Evolutionary conservation across 2,329 filamentous ascomycete species (phyloP).

Genomic region (Epicoccum nigrum): DNA sequence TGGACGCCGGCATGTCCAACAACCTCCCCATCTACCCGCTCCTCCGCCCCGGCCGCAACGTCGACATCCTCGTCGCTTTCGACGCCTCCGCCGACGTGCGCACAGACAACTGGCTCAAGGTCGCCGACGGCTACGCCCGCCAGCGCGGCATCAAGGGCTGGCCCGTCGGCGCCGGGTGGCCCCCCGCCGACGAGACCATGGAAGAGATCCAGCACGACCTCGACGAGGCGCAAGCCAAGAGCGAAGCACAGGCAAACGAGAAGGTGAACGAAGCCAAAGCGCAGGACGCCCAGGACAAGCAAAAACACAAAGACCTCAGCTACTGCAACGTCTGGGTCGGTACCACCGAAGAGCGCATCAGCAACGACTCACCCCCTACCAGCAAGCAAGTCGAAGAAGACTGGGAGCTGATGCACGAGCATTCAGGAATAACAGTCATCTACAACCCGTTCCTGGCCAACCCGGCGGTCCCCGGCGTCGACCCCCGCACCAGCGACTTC

Average conservation of each 20-base stretch:
- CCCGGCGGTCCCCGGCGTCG: constrained; percentile 76
- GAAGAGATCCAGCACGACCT: constrained; percentile 69
- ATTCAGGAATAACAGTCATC: constrained; percentile 85
- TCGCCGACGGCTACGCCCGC: constrained; percentile 88
- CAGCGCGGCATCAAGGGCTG: constrained; percentile 92
- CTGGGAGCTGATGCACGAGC: constrained; percentile 70
- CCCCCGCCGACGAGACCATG: constrained; percentile 64
- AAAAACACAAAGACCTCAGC: constrained; percentile 63
- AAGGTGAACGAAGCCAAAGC: constrained; percentile 66
- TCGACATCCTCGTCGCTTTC: constrained; percentile 91
- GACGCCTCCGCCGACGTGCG: constrained; percentile 93
- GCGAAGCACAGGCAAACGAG: constrained; percentile 64
- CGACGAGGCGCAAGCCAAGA: constrained; percentile 68
- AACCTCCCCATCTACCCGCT: constrained; percentile 96
- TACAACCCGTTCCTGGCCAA: constrained; percentile 93
- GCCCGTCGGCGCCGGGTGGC: constrained; percentile 96
- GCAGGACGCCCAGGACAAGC: constrained; percentile 31
- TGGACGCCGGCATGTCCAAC: constrained; percentile 99
- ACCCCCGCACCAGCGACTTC: constrained; percentile 82
- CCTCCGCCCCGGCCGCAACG: constrained; percentile 82
- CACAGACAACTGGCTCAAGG: constrained; percentile 94
- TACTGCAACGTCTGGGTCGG: constrained; percentile 98
- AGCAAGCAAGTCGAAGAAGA: constrained; percentile 66
- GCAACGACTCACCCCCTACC: constrained; percentile 59
- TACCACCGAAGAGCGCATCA: constrained; percentile 73